Percentiles rank a stretch among this genome's conserved stretches.
phyloP scores from a whole-genome alignment of 495 filamentous ascomycete species.

The Chaetomidium leptoderma region DNA sequence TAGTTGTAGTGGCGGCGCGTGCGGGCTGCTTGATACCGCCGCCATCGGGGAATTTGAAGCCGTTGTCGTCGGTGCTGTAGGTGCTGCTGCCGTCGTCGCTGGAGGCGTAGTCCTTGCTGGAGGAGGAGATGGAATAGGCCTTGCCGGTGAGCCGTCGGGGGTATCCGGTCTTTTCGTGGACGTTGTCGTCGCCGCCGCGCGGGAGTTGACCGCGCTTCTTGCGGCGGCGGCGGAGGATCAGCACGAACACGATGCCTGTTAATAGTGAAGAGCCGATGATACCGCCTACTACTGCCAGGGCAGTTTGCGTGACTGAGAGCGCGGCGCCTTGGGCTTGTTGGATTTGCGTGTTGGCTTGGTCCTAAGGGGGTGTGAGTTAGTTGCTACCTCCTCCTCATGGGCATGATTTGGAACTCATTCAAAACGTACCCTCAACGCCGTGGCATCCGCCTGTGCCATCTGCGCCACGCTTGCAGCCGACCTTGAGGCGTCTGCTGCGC shows the following conservation, averaged over 20 bases:
- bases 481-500: constrained; percentile 27
- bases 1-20: not conserved
- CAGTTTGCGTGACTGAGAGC: constrained; percentile 36
- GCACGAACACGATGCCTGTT: constrained; percentile 30
- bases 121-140: constrained; percentile 4
- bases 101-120: constrained; percentile 3
- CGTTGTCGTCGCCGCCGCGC: not conserved
- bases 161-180: not conserved
- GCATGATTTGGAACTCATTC: not conserved
- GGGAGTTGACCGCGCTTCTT: constrained; percentile 18
- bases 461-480: constrained; percentile 36
- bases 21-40: not conserved
- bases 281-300: constrained; percentile 39
- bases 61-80: constrained; percentile 9
- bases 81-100: constrained; percentile 15
- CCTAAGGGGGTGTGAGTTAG: constrained; percentile 19
- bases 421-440: constrained; percentile 32
- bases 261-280: constrained; percentile 41
- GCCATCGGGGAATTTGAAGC: not conserved
- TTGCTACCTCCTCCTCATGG: not conserved
- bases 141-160: constrained; percentile 3
- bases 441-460: constrained; percentile 34
- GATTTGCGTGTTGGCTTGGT: constrained; percentile 29
- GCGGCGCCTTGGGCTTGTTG: constrained; percentile 33
- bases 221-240: constrained; percentile 33